Conservation (phyloP, 495 filamentous ascomycete genomes). For the Tuber aestivum region DNA sequence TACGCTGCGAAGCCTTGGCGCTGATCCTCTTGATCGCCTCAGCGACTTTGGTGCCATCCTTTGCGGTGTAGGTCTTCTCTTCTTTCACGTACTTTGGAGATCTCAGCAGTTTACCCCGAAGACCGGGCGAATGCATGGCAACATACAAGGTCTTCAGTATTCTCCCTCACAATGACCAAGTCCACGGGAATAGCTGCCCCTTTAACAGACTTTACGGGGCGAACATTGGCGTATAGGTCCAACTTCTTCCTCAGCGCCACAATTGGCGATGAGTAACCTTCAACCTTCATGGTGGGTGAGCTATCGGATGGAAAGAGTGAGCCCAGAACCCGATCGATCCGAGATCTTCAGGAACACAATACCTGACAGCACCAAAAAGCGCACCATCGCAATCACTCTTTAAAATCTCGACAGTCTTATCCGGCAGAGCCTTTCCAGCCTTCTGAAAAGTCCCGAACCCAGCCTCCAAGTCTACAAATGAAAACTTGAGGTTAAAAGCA, state of each 20-base stretch:
- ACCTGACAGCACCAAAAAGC: conserved; percentile 87
- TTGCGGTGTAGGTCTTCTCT: conserved; percentile 69
- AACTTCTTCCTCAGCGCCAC: conserved; percentile 93
- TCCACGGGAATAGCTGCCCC: conserved; percentile 65
- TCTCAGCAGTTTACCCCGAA: neutral
- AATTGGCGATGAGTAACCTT: conserved; percentile 94
- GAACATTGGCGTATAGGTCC: conserved; percentile 93
- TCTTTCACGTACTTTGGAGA: conserved; percentile 96
- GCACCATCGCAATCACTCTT: conserved; percentile 90
- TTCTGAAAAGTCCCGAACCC: conserved; percentile 88
- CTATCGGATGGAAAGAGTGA: conserved; percentile 1
- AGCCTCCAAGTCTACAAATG: conserved; percentile 83
- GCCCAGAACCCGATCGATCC: neutral
- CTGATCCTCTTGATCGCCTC: conserved; percentile 97
- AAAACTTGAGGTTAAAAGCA: conserved; percentile 81
- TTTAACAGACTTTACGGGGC: conserved; percentile 80
- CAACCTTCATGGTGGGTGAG: conserved; percentile 80
- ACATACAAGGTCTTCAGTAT: conserved; percentile 77
- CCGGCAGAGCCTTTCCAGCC: conserved; percentile 79
- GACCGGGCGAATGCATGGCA: neutral
- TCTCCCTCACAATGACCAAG: conserved; percentile 96
- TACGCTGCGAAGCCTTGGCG: conserved; percentile 70
- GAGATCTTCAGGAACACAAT: conserved; percentile 38
- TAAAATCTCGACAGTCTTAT: conserved; percentile 78
- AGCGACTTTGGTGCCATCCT: conserved; percentile 67